A percentile compares a stretch with the other conserved stretches of the same genome.
Conservation (phyloP, 2,329 filamentous ascomycete species). For the Pseudogymnoascus sp. region DNA sequence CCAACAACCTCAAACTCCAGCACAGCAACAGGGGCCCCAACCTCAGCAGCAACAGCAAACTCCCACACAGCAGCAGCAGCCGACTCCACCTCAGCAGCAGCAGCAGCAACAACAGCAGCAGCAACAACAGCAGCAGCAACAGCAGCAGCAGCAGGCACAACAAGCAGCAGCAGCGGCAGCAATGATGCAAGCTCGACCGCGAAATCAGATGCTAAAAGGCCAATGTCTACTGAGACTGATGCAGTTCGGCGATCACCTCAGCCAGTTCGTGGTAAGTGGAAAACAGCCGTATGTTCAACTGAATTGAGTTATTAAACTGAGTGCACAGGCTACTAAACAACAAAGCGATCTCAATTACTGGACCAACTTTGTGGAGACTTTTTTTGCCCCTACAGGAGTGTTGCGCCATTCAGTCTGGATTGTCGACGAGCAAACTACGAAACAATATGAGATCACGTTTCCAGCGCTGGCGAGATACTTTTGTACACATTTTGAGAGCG, state of each 20-base stretch:
- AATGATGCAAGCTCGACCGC: constrained; percentile 26
- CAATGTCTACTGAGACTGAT: constrained; percentile 52
- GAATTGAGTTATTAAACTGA: constrained; percentile 17
- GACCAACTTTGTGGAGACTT: constrained; percentile 69
- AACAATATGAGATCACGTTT: constrained; percentile 79
- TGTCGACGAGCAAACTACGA: constrained; percentile 53
- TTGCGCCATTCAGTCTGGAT: constrained; percentile 65
- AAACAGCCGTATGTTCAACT: constrained; percentile 22
- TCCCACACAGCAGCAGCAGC: constrained; percentile 34
- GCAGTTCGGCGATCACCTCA: constrained; percentile 56
- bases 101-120: constrained; percentile 31
- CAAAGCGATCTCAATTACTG: constrained; percentile 68
- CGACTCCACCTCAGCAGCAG: constrained; percentile 32
- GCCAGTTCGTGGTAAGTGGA: constrained; percentile 45
- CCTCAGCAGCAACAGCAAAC: constrained; percentile 36
- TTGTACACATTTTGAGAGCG: constrained; percentile 79
- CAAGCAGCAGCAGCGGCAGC: constrained; percentile 31
- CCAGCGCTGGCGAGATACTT: constrained; percentile 83
- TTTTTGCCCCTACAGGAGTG: constrained; percentile 71
- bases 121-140: constrained; percentile 33
- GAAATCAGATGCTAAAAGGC: constrained; percentile 39
- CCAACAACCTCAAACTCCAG: constrained; percentile 25
- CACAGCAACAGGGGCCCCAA: constrained; percentile 35
- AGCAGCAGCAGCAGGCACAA: constrained; percentile 30
- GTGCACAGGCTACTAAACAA: constrained; percentile 45